Percentiles rank a stretch among this genome's conserved stretches.
Conservation (phyloP, 2,329 filamentous ascomycete genomes). For the Aureobasidium subglaciale region DNA sequence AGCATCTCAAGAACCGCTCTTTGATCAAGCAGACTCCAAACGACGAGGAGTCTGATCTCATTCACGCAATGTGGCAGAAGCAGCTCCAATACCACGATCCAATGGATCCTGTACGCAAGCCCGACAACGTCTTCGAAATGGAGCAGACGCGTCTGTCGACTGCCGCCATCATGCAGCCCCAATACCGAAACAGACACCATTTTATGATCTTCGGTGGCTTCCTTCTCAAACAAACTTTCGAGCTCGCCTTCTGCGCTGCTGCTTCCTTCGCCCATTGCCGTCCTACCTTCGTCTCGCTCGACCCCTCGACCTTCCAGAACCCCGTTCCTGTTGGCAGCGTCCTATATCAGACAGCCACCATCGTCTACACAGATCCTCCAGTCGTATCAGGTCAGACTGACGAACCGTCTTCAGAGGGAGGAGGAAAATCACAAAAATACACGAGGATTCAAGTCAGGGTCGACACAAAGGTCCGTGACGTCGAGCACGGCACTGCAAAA, state of each 20-base stretch:
- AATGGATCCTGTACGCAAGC: conserved; percentile 47
- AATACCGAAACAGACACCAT: conserved; percentile 62
- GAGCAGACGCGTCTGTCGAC: conserved; percentile 56
- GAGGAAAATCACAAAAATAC: conserved; percentile 30
- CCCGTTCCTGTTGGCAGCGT: conserved; percentile 69
- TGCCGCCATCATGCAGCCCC: conserved; percentile 69
- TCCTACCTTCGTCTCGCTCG: conserved; percentile 64
- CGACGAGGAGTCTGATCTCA: conserved; percentile 62
- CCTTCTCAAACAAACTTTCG: conserved; percentile 66
- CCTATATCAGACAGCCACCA: conserved; percentile 63
- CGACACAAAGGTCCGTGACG: conserved; percentile 63
- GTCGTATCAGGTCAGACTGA: conserved; percentile 36
- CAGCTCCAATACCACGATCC: conserved; percentile 59
- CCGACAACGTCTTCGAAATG: conserved; percentile 55
- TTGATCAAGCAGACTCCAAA: conserved; percentile 62
- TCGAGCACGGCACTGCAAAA: conserved; percentile 61
- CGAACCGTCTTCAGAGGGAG: conserved; percentile 26
- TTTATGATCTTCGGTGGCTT: conserved; percentile 77
- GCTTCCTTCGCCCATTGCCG: conserved; percentile 62
- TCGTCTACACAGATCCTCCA: conserved; percentile 63
- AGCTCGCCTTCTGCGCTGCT: conserved; percentile 68
- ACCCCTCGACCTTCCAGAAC: conserved; percentile 68
- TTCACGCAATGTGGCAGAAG: conserved; percentile 66
- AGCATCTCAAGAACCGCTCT: conserved; percentile 52
- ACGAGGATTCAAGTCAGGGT: conserved; percentile 64